Evolutionary conservation across 2,329 filamentous ascomycete genomes (phyloP), one percentile per base, ranked within the genome.

Genomic region (Arthrobotrys sphaeroides): DNA sequence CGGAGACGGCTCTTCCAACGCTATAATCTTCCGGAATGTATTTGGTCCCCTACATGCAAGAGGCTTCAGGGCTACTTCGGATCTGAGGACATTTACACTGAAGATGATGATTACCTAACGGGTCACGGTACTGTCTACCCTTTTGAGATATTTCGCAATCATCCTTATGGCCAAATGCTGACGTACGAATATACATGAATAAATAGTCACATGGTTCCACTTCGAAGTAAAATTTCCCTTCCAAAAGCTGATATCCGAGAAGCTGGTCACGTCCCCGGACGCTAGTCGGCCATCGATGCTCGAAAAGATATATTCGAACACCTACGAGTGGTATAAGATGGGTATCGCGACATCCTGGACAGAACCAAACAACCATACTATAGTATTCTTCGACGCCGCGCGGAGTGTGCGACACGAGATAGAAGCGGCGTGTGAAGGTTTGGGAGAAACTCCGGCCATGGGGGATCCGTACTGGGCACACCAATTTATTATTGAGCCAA

Each of bases 191-290:
- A 13, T 49, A 10, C 40, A 18, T 28, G n/a, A 10, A 10, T 9
- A 13, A 16, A 22, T n/a, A 55, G 49, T 55, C 13, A 55, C 51
- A 13, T 55, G 51, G 51, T 55, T 55, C 12, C 51, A 55, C 16
- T 55, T 55, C 31, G 51, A 55, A 16, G 6, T 55, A 22, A 55
- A 55, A 55, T 55, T 22, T 10, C 51, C 51, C 1, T 55, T 20
- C 49, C 10, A 16, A 18, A n/a, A 38, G 18, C 13, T 13, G 1
- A 40, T 2, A 12, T 33, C 2, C 13, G 5, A n/a, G n/a, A n/a
- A n/a, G n/a, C n/a, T n/a, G n/a, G n/a, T n/a, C n/a, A n/a, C n/a
- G n/a, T n/a, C n/a, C n/a, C n/a, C n/a, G n/a, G n/a, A n/a, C n/a
- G n/a, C n/a, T n/a, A n/a, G n/a, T n/a, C n/a, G n/a, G n/a, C n/a